Conservation (phyloP, 1,139 yeast species). For the Protomyces inouyei region DNA sequence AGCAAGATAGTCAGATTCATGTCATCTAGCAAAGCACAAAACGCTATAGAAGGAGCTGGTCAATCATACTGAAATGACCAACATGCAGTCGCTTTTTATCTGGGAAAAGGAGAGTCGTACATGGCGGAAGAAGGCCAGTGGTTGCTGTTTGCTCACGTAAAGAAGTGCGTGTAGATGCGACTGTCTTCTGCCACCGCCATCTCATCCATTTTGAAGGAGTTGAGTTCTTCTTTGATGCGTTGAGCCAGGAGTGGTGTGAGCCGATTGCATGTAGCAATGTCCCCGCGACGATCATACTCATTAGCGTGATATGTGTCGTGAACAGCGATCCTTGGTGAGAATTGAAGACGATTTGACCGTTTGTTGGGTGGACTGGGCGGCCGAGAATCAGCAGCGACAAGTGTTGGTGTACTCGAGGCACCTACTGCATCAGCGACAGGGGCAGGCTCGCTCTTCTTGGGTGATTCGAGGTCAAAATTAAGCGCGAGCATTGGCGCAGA, state of each 20-base stretch:
- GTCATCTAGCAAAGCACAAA: too few relatives aligned
- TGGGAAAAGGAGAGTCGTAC: background rate
- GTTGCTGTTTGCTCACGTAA: background rate
- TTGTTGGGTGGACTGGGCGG: background rate
- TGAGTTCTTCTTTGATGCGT: slow-evolving; percentile 80
- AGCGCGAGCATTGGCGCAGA: background rate
- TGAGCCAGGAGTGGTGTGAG: slow-evolving; percentile 85
- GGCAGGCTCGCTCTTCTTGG: background rate
- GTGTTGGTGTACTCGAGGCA: background rate
- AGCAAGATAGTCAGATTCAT: too few relatives aligned
- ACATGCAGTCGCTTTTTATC: background rate
- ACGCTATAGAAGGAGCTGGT: too few relatives aligned
- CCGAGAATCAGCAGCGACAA: background rate
- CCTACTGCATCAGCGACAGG: background rate
- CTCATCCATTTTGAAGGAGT: slow-evolving; percentile 59
- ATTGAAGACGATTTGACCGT: slow-evolving; percentile 45
- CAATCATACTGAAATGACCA: background rate
- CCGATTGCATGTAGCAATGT: slow-evolving; percentile 86
- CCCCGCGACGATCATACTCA: slow-evolving; percentile 92
- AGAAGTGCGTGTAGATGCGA: slow-evolving; percentile 16
- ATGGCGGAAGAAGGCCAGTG: too few relatives aligned
- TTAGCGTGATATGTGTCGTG: slow-evolving; percentile 80
- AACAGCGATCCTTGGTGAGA: slow-evolving; percentile 75
- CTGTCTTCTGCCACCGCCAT: slow-evolving; percentile 59
- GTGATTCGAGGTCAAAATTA: background rate